Base-by-base conservation (phyloP, 2,329 filamentous ascomycete species). In the Microdochium nivale region DNA sequence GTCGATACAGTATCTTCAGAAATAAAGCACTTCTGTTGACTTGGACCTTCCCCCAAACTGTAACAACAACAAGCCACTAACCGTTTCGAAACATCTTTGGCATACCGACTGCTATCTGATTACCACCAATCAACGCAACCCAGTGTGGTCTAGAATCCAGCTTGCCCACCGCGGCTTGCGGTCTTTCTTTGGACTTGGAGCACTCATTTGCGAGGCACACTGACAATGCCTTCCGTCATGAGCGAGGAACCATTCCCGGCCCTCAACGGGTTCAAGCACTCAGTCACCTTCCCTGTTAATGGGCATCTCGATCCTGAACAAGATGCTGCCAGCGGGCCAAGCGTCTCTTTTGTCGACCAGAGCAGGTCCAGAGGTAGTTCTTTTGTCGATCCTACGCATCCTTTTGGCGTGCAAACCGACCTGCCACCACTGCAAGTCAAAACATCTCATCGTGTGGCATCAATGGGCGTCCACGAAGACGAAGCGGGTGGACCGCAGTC, bases 401-500 rank as follows among this genome's bases (percentile, higher is more conserved):
- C 40, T 19, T 23, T 44, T 23, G 40, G 40, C 21, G 40, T 44
- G 16, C 40, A 44, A 19, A 44, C n/a, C 19, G 13, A 24, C 40
- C 19, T 44, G 40, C 40, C 40, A 13, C 40, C 40, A 21, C 19
- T 23, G 19, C n/a, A 21, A 23, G 19, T 44, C 10, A 44, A 44
- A 8, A 30, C 46, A 7, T 61, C 62, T 3, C 60, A 64, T 52
- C 59, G 59, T 11, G 63, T 66, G 32, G 59, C 58, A 21, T 52
- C 60, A 1, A 61, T 61, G 47, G 59, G 60, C 10, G 27, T 57
- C 35, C 63, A 68, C 51, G 64, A 71, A 49, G 57, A 66, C 25
- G 66, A 69, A 21, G 57, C 65, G 1, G 60, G 59, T 32, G 65
- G 63, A 1, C 67, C 66, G n/a, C 60, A 62, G 47, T 65, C 64